Evolutionary conservation across 495 filamentous ascomycete genomes (phyloP).

Genomic region (Hypoxylon lienhwacheense): DNA sequence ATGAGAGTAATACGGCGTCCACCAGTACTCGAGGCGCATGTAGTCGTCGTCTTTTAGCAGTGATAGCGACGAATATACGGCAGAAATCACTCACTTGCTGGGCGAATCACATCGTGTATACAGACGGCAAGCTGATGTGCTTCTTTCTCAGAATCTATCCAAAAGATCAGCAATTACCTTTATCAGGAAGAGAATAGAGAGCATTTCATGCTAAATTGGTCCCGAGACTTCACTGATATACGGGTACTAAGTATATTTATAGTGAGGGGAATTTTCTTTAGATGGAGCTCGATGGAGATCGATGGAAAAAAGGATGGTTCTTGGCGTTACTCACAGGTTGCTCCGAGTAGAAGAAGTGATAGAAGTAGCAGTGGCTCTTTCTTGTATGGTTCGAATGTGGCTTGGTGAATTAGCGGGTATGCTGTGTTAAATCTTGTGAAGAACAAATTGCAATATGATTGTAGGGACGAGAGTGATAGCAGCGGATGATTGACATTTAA

Average conservation of each 20-base stretch:
- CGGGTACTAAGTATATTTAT: background rate
- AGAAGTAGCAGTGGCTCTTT: constrained; percentile 53
- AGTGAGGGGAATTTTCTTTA: background rate
- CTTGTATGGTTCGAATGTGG: constrained; percentile 53
- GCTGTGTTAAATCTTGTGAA: constrained; percentile 58
- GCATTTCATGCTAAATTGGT: no score
- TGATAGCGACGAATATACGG: background rate
- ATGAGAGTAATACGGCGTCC: no score
- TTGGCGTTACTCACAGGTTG: constrained; percentile 43
- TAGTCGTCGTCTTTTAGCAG: background rate
- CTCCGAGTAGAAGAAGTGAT: constrained; percentile 56
- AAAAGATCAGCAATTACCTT: background rate
- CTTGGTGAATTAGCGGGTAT: constrained; percentile 57
- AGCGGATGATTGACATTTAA: constrained; percentile 51
- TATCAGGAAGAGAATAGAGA: background rate
- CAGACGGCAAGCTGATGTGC: constrained; percentile 58
- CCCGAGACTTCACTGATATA: no score
- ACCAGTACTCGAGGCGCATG: background rate
- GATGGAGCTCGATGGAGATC: background rate
- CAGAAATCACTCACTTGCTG: constrained; percentile 33
- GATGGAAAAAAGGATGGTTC: background rate
- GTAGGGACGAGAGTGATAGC: constrained; percentile 50
- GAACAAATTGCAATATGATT: constrained; percentile 57
- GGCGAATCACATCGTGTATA: constrained; percentile 53
- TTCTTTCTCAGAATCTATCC: constrained; percentile 49